Base-by-base conservation (phyloP, 2,329 filamentous ascomycete species). In the Clarireedia sp. region DNA sequence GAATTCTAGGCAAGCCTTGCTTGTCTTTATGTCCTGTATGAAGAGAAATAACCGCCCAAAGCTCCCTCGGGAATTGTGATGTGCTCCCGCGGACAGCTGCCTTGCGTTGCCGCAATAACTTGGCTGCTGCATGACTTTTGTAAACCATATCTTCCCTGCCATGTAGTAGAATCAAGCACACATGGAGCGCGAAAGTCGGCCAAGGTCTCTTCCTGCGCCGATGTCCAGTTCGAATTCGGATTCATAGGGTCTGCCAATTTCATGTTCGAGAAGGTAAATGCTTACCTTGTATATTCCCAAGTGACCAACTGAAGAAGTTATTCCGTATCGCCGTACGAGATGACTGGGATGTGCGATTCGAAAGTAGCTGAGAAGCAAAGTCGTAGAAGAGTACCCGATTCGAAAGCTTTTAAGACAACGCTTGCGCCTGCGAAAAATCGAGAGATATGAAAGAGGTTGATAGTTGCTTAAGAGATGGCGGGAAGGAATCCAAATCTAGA, bases 401-500 rank as follows among this genome's bases (percentile, higher is more conserved):
- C 57, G 54, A 64, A 61, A 59, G 36, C 16, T 19, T 45, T 60
- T 61, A 62, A 56, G 60, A 63, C 56, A 64, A 64, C 59, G 61
- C 58, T 65, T 63, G 65, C 65, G 63, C 64, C 63, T 64, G 62
- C 59, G 60, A 58, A 63, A 60, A 62, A 57, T 65, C 60, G 61
- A 61, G 60, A 56, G 62, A 16, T 12, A 24, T 56, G 64, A 62
- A 63, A 59, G 66, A 64, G 59, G 57, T 60, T 59, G 59, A 47
- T 50, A 57, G 59, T 66, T 61, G 63, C 62, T 60, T 62, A 64
- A 64, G 58, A 61, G 48, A 64, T 64, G 59, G 62, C 58, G 57
- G 60, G 54, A 61, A 63, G 62, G 57, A 64, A 55, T 64, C 63
- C 64, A 63, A 66, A 67, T 63, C 67, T 67, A 57, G 51, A 50